Evolutionary conservation across 306 rosid species (phyloP), one percentile per base, ranked within the genome.

Genomic region (Clitoria ternatea): DNA sequence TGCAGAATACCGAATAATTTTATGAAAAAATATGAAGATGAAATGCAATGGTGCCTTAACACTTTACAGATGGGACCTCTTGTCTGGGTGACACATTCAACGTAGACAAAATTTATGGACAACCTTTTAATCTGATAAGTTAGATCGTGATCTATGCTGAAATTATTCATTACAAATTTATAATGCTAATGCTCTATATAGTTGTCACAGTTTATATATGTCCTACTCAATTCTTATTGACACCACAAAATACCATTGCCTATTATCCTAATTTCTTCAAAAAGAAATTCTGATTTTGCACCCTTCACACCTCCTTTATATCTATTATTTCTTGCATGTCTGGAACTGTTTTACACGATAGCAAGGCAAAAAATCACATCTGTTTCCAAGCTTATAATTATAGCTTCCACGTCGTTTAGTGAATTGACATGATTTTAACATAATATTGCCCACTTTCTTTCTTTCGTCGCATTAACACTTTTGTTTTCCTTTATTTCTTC

Each of bases 131-230:
- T 47, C 35, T 27, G 55, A 71, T 63, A 48, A 71, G 23, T 65
- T 72, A 40, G 83, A 79, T 26, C 40, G 72, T 17, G 71, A 73
- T 72, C 61, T 43, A 6, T 73, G 71, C 75, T 45, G 40, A 66
- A 60, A 55, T 13, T 65, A 9, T 65, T 48, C 77, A 62, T 62
- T 62, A 53, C 72, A 61, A 59, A 35, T 56, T 75, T 66, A 61
- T 27, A 33, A 18, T 43, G 48, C 42, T 40, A 40, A 52, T 69
- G 70, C 30, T 62, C 67, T 62, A 62, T 70, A 61, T 14, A 30
- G 35, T 30, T 77, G 72, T 61, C 63, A 68, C 64, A 29, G 50
- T 55, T 54, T 70, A 39, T n/a, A n/a, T n/a, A n/a, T 70, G 72
- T 61, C 66, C 60, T 17, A 19, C 12, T 50, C 76, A 50, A 61